Percentiles rank a stretch among this genome's conserved stretches.
Conservation (phyloP, 2,329 filamentous ascomycete genomes). For the Arthroderma uncinatum region DNA sequence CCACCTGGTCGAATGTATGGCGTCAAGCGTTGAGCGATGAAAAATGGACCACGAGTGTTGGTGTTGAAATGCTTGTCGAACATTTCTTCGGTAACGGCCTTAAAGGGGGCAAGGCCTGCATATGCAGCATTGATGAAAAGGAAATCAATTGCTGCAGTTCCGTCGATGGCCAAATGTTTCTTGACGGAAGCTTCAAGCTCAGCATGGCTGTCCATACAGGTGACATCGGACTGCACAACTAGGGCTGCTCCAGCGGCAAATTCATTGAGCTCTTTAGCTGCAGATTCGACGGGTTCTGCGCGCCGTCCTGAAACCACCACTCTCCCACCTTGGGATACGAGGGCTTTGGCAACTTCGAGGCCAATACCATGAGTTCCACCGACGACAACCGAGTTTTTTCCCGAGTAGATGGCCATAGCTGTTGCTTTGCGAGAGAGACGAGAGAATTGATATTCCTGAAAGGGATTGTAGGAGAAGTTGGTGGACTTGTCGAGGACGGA, state of each 20-base stretch:
- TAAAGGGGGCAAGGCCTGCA: slow-evolving; percentile 3
- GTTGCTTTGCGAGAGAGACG: background rate
- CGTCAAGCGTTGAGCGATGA: slow-evolving; percentile 8
- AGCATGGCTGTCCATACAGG: slow-evolving; percentile 5
- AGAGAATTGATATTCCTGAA: background rate
- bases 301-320: slow-evolving; percentile 29
- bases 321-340: slow-evolving; percentile 29
- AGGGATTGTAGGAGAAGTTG: background rate
- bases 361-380: slow-evolving; percentile 35
- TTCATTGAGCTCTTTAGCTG: slow-evolving; percentile 8
- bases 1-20: slow-evolving; percentile 9
- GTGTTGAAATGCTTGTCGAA: slow-evolving; percentile 13
- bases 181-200: slow-evolving; percentile 6
- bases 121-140: slow-evolving; percentile 12
- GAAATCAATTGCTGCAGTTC: slow-evolving; percentile 7
- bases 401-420: slow-evolving; percentile 7
- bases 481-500: background rate
- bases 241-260: background rate
- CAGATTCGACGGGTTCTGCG: slow-evolving; percentile 9
- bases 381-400: slow-evolving; percentile 33
- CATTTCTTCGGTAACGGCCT: slow-evolving; percentile 3
- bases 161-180: slow-evolving; percentile 3
- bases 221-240: slow-evolving; percentile 12
- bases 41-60: slow-evolving; percentile 12
- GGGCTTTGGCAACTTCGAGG: slow-evolving; percentile 29